Evolutionary conservation across 2,329 filamentous ascomycete genomes (phyloP), one percentile per base, ranked within the genome.

Genomic region (Penicillium sp.): DNA sequence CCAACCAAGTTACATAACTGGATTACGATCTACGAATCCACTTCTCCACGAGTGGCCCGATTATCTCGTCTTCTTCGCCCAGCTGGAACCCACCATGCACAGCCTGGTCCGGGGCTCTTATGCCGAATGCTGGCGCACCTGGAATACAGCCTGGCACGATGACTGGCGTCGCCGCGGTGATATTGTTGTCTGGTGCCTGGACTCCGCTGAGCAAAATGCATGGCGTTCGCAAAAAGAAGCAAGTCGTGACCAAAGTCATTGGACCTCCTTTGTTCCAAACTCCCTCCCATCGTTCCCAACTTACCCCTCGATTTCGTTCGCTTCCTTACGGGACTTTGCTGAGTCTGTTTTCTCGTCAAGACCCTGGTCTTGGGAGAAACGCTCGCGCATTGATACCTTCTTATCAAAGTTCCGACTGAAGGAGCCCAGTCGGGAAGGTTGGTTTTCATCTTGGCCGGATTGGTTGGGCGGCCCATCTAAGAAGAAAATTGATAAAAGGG

Each of bases 121-220:
- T 68, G 71, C 63, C 26, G 82, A 86, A 72, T 87, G 84, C 66
- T 83, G 79, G 78, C 77, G 84, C 48, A 81, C 82, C 4, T 86
- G 82, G 70, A 88, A 88, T 65, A 83, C 81, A 33, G 81, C 83
- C 59, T 86, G 81, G 74, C 85, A 88, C 69, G 86, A 88, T 64
- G 86, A 88, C 70, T 78, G 75, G 77, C 79, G 86, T 55, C 77
- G 86, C 52, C 74, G 73, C 25, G 86, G 86, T n/a, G 85, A 88
- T 72, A 80, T 88, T 33, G 70, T 88, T 19, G 84, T 87, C 26
- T 88, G 84, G 84, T 85, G 80, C 55, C 67, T 79, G 1, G 75
- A 78, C 39, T 58, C 69, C 0, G 50, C 55, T 4, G 69, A 74
- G 46, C 75, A 78, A 58, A 64, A 67, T 33, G 60, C 65, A n/a